Percentiles rank a stretch among this genome's conserved stretches.
Conservation (phyloP, 495 filamentous ascomycete genomes). For the Penicillium desertorum region DNA sequence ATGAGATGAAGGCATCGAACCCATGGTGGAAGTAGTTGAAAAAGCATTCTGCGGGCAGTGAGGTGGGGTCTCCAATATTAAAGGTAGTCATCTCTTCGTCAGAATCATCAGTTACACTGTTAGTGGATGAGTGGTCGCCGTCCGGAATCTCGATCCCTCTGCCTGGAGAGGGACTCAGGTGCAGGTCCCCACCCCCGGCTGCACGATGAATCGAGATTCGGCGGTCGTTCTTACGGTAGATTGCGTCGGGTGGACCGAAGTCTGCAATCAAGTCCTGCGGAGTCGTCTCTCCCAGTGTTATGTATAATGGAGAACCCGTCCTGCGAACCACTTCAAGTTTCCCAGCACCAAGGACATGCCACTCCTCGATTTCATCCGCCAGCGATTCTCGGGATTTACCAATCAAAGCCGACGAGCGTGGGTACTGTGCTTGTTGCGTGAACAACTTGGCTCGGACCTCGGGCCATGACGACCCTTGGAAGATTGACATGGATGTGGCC, state of each 20-base stretch:
- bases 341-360: slow-evolving; percentile 71
- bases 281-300: slow-evolving; percentile 76
- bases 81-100: slow-evolving; percentile 56
- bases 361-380: slow-evolving; percentile 78
- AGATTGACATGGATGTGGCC: slow-evolving; percentile 83
- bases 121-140: slow-evolving; percentile 78
- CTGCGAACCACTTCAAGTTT: slow-evolving; percentile 71
- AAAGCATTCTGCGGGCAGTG: slow-evolving; percentile 70
- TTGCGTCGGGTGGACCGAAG: slow-evolving; percentile 91
- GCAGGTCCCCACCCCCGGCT: slow-evolving; percentile 41
- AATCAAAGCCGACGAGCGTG: slow-evolving; percentile 55
- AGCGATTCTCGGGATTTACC: slow-evolving; percentile 62
- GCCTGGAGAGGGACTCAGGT: slow-evolving; percentile 44
- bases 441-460: slow-evolving; percentile 74
- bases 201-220: slow-evolving; percentile 80
- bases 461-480: slow-evolving; percentile 84
- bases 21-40: slow-evolving; percentile 97
- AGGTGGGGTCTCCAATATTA: slow-evolving; percentile 38
- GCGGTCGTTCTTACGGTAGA: slow-evolving; percentile 90
- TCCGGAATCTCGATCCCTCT: slow-evolving; percentile 53
- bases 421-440: slow-evolving; percentile 66
- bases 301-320: slow-evolving; percentile 57
- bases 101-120: slow-evolving; percentile 74
- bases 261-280: slow-evolving; percentile 88
- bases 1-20: slow-evolving; percentile 89